These are phyloP conservation scores for Pleurotus tuoliensis DNA, from an alignment of 768 basidiomycete species.

Conservation along the genomic window DNA sequence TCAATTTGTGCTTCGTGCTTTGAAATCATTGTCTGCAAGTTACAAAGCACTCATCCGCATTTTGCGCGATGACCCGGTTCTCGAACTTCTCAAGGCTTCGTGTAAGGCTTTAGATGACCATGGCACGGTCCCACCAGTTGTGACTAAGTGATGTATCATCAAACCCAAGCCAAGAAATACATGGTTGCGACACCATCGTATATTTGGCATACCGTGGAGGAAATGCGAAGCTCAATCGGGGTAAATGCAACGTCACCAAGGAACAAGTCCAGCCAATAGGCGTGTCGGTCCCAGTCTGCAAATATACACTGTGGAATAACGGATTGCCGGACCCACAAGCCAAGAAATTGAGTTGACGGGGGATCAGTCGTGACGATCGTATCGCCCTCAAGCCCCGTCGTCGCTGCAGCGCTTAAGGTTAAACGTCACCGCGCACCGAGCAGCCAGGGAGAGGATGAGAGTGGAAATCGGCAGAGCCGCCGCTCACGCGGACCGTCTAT, in stretches of 20 bases:
- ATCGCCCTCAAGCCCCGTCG: slow-evolving; percentile 52
- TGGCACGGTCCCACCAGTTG: no score
- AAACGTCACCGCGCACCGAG: neutral
- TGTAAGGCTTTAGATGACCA: no score
- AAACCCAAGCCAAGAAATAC: no score
- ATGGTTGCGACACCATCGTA: no score
- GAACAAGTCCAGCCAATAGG: slow-evolving; percentile 36
- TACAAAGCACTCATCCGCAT: no score
- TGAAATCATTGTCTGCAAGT: no score
- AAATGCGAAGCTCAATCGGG: slow-evolving; percentile 32
- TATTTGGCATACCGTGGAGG: no score
- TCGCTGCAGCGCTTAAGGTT: slow-evolving; percentile 41
- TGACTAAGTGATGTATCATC: no score
- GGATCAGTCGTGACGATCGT: slow-evolving; percentile 53
- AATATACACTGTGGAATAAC: slow-evolving; percentile 40
- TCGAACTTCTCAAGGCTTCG: no score
- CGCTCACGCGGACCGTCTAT: neutral
- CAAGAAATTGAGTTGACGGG: slow-evolving; percentile 49
- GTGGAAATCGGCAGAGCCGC: neutral
- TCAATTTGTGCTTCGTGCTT: no score
- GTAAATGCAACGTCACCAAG: slow-evolving; percentile 38
- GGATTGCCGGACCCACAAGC: slow-evolving; percentile 42
- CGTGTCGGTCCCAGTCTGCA: slow-evolving; percentile 47
- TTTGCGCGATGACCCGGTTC: no score
- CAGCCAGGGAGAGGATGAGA: neutral